Evolutionary conservation across 2,329 filamentous ascomycete species (phyloP).

Genomic region (Aspergillus sp.): DNA sequence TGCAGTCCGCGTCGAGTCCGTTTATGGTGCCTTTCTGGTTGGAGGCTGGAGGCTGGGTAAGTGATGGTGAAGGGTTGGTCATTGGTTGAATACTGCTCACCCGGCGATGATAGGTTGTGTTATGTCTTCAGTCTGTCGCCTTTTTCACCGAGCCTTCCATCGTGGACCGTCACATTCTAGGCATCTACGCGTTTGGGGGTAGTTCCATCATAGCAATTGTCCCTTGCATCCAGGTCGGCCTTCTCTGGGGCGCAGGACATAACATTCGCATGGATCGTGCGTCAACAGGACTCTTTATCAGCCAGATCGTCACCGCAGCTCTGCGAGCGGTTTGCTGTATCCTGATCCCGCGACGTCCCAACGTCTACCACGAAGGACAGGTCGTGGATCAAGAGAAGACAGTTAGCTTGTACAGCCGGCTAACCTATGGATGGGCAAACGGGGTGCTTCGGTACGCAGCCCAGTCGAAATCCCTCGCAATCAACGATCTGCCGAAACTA

Average conservation of each 20-base stretch:
- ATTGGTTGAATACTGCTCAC: too few relatives aligned
- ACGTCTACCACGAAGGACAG: constrained; percentile 60
- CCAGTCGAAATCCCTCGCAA: constrained; percentile 60
- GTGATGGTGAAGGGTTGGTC: constrained; percentile 24
- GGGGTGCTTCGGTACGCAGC: constrained; percentile 55
- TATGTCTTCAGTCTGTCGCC: constrained; percentile 32
- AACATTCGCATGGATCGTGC: constrained; percentile 1
- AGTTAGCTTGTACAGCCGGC: constrained; percentile 58
- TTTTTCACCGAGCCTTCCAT: constrained; percentile 35
- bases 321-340: constrained; percentile 41
- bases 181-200: constrained; percentile 29
- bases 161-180: constrained; percentile 31
- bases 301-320: constrained; percentile 45
- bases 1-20: constrained; percentile 27
- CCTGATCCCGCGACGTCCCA: constrained; percentile 64
- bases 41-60: constrained; percentile 62
- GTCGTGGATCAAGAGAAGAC: constrained; percentile 65
- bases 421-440: constrained; percentile 65
- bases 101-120: constrained; percentile 23
- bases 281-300: constrained; percentile 48
- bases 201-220: constrained; percentile 25
- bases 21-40: constrained; percentile 60
- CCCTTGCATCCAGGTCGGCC: constrained; percentile 26
- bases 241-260: constrained; percentile 29
- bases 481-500: constrained; percentile 62